A percentile compares a stretch with the other conserved stretches of the same genome.
Evolutionary conservation across 352 stramenopile species (phyloP).

Genomic region (Phytophthora sp.): DNA sequence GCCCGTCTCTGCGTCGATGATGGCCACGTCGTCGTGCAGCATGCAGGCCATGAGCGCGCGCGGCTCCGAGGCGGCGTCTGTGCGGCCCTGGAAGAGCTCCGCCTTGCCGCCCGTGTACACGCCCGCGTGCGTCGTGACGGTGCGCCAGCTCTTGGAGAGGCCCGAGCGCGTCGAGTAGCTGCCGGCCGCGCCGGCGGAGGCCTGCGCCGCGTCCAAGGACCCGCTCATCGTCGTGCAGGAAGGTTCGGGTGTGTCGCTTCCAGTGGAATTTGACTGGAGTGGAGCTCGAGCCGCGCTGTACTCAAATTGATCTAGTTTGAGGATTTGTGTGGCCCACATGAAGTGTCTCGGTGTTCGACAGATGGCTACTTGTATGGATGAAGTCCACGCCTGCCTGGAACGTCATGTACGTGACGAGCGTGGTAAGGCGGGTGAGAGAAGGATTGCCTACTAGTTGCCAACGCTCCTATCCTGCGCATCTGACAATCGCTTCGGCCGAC

Average conservation of each 20-base stretch:
- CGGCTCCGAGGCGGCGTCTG: constrained; percentile 12
- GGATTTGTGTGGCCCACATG: background rate
- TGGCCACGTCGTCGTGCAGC: constrained; percentile 84
- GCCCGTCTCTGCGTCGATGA: constrained; percentile 73
- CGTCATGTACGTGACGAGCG: background rate
- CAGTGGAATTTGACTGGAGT: constrained; percentile 44
- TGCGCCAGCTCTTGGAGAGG: constrained; percentile 83
- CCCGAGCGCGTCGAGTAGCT: constrained; percentile 74
- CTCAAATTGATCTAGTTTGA: background rate
- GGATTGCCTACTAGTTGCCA: no score
- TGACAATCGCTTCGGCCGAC: no score
- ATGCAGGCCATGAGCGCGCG: constrained; percentile 69
- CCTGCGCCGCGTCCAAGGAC: constrained; percentile 5
- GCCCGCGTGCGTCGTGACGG: constrained; percentile 75
- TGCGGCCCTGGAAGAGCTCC: constrained; percentile 55
- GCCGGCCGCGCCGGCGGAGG: constrained; percentile 6
- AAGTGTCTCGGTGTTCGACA: constrained; percentile 8
- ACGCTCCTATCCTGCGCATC: no score
- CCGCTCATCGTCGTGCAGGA: constrained; percentile 15
- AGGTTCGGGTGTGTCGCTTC: constrained; percentile 15
- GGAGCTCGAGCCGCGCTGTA: constrained; percentile 1
- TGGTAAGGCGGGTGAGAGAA: no score
- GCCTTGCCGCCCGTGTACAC: constrained; percentile 88
- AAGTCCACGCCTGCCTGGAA: no score
- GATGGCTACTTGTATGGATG: constrained; percentile 7